These are phyloP conservation scores for Pichia gijzeniarum DNA, from an alignment of 805 yeast genomes.

Conservation along the genomic window DNA sequence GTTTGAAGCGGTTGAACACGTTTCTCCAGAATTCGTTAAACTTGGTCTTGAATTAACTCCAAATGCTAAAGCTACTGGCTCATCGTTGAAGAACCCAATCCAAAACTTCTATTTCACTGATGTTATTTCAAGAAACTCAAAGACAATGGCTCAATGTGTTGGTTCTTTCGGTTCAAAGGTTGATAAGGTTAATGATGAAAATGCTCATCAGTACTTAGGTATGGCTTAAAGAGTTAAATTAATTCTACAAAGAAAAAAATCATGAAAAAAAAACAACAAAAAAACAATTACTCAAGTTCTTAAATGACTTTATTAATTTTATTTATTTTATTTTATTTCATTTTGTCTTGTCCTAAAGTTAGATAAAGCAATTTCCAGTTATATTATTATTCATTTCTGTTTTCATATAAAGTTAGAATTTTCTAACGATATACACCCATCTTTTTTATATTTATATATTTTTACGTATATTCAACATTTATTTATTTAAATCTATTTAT, in stretches of 20 bases:
- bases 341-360: neutral
- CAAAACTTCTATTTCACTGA: constrained; percentile 85
- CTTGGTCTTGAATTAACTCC: constrained; percentile 45
- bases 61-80: constrained; percentile 34
- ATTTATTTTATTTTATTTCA: constrained; percentile 1
- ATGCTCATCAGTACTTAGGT: constrained; percentile 30
- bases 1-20: constrained; percentile 70
- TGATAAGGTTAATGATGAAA: constrained; percentile 49
- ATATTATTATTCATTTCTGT: constrained; percentile 14
- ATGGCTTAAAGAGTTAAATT: constrained; percentile 19
- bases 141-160: constrained; percentile 86
- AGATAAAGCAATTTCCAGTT: constrained; percentile 2
- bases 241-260: neutral
- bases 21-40: constrained; percentile 47
- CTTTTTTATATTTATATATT: neutral
- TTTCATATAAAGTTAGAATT: constrained; percentile 4
- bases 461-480: constrained; percentile 2
- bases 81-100: constrained; percentile 58
- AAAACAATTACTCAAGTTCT: neutral
- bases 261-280: neutral
- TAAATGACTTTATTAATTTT: neutral
- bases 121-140: constrained; percentile 78
- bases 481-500: constrained; percentile 1
- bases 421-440: neutral
- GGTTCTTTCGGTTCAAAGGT: constrained; percentile 62